A percentile compares a stretch with the other conserved stretches of the same genome.
Evolutionary conservation across 73 alveolate species (phyloP).

Genomic region (Paramecium sonneborni): DNA sequence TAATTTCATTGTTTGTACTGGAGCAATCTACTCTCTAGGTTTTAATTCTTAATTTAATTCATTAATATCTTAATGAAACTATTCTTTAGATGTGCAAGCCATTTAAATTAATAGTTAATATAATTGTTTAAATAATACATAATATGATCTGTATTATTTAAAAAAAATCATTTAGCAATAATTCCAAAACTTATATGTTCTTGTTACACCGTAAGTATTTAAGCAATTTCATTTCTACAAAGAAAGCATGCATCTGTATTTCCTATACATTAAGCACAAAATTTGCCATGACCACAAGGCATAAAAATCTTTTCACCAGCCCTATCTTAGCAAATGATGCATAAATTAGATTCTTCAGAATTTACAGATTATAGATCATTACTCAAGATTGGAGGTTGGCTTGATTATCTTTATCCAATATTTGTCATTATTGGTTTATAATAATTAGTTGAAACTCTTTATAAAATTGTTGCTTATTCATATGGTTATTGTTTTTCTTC

Average conservation of each 20-base stretch:
- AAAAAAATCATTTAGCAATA: neutral
- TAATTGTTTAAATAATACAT: neutral
- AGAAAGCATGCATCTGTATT: neutral
- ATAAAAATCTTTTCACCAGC: conserved; percentile 1
- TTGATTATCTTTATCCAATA: neutral
- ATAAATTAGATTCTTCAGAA: conserved; percentile 14
- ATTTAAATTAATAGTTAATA: neutral
- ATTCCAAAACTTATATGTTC: conserved; percentile 21
- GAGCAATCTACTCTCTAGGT: neutral
- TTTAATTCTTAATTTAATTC: neutral
- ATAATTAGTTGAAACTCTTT: conserved; percentile 39
- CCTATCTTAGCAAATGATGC: conserved; percentile 13
- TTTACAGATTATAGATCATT: neutral
- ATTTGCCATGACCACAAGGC: conserved; percentile 56
- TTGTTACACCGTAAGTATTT: neutral
- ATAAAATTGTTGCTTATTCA: neutral
- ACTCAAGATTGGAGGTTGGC: neutral
- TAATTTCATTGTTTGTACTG: conserved; percentile 7
- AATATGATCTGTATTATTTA: neutral
- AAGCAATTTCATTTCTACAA: neutral
- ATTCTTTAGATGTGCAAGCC: conserved; percentile 35
- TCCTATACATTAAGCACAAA: conserved; percentile 2
- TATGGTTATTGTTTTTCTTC: neutral
- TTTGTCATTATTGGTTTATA: conserved; percentile 2
- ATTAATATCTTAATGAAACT: neutral